These are phyloP conservation scores for Botrytis hyacinthi DNA, from an alignment of 2,329 filamentous ascomycete genomes.

Conservation along the genomic window DNA sequence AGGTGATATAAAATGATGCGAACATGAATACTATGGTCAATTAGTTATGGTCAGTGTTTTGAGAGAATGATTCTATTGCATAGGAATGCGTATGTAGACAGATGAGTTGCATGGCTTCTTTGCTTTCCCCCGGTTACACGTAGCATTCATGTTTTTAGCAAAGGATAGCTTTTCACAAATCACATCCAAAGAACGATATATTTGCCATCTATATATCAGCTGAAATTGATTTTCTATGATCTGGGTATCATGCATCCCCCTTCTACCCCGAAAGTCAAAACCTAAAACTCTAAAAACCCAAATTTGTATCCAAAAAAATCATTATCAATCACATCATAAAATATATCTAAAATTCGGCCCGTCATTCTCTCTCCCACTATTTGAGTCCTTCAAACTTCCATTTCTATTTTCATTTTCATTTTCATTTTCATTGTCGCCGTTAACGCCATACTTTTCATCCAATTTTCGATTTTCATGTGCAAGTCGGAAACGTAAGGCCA, in stretches of 20 bases:
- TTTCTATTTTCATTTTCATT: background rate
- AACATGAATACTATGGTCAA: background rate
- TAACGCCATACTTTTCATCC: slow-evolving; percentile 44
- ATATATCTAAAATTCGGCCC: slow-evolving; percentile 16
- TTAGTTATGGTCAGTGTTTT: background rate
- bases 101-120: background rate
- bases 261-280: background rate
- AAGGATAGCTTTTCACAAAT: background rate
- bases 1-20: background rate
- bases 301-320: background rate
- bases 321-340: slow-evolving; percentile 2
- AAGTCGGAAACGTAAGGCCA: slow-evolving; percentile 54
- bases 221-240: background rate
- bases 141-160: background rate
- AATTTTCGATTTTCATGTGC: slow-evolving; percentile 60
- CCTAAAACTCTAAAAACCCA: background rate
- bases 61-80: background rate
- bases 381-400: background rate
- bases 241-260: slow-evolving; percentile 7
- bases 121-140: background rate
- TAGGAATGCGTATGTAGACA: background rate
- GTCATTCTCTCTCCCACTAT: background rate
- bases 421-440: slow-evolving; percentile 11
- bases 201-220: background rate
- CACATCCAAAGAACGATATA: background rate